Evolutionary conservation across 352 stramenopile species (phyloP), one percentile per base, ranked within the genome.

Genomic region (Pythium utonaiense): DNA sequence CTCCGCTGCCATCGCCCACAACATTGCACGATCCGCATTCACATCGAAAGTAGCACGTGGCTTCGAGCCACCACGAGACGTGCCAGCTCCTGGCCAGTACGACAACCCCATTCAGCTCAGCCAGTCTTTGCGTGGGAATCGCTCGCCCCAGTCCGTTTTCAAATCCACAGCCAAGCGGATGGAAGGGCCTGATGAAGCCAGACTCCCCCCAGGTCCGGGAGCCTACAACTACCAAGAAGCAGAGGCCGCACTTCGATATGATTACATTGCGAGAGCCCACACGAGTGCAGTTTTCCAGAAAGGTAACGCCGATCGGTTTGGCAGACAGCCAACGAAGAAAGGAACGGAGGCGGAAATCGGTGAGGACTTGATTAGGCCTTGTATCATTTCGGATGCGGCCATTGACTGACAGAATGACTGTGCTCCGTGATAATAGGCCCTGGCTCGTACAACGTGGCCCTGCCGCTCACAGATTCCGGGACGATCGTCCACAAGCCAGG

Each of bases 211-310:
- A 12, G 83, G 83, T 0, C 80, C 83, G 33, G 83, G 83, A 21
- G 75, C 79, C 1, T 92, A 92, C 64, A 83, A 87, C 30, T 68
- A 80, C 10, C 77, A 86, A 54, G 73, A 83, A 48, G 83, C 80
- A 13, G 83, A 92, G 51, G 70, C 55, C 13, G 75, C 76, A 14
- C 70, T 92, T 64, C 71, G 75, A 13, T 87, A 88, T 45, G 83
- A 92, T 60, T 84, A 67, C 61, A 77, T 89, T 47, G 70, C 83
- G 6, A 70, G 73, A 53, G 71, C 78, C 4, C 78, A 88, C 47
- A 67, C 77, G 14, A 90, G 80, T 57, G 81, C 80, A 22, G 69
- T 84, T 16, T 92, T 92, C 54, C 75, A 83, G 21, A 66, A 70
- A 2, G 71, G 80, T 25, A 72, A 64, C 2, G 59, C 54, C 42